These are phyloP conservation scores for Choanephora cucurbitarum DNA, from an alignment of 371 early-diverging fungal genomes.

Conservation along the genomic window DNA sequence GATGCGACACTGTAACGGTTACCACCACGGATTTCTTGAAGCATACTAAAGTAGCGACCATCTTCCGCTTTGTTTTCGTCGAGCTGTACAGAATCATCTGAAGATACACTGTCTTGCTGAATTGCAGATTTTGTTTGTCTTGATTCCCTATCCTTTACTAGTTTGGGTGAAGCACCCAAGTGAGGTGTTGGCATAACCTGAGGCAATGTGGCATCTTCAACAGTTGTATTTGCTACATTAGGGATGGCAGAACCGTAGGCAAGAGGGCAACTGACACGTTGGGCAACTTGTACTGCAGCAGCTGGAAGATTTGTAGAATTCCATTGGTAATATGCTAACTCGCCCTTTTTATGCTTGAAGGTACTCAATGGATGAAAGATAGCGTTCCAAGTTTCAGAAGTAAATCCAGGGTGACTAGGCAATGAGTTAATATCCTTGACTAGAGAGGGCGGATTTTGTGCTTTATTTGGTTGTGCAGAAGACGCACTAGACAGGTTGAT, in stretches of 20 bases:
- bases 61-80: neutral
- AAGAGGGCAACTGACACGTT: conserved; percentile 6
- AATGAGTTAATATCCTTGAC: neutral
- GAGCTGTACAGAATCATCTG: neutral
- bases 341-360: conserved; percentile 19
- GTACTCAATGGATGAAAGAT: conserved; percentile 26
- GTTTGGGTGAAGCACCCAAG: conserved; percentile 8
- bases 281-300: conserved; percentile 11
- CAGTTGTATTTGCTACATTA: too few species aligned
- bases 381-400: conserved; percentile 17
- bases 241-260: neutral
- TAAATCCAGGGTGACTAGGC: neutral
- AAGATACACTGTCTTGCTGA: neutral
- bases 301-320: conserved; percentile 7
- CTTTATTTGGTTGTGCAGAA: too few species aligned
- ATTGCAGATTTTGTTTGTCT: neutral
- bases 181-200: conserved; percentile 13
- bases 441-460: neutral
- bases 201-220: conserved; percentile 11
- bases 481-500: too few species aligned
- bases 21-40: conserved; percentile 17
- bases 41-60: conserved; percentile 11
- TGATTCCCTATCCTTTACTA: neutral
- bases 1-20: conserved; percentile 2
- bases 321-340: conserved; percentile 17